phyloP scores from a whole-genome alignment of 192 early-diverging fungal species.

The Piromyces sp. region DNA sequence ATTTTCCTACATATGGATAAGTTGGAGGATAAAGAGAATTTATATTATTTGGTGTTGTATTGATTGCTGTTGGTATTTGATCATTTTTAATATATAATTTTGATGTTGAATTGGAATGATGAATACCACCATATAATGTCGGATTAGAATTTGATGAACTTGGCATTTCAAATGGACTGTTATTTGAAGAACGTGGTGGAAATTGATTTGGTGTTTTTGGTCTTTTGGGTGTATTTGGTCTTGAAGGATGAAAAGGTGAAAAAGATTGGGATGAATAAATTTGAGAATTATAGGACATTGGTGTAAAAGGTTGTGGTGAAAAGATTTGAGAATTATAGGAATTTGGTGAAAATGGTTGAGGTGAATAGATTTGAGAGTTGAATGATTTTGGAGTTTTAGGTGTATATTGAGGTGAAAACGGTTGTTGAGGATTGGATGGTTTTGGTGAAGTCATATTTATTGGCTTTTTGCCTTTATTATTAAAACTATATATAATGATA shows the following conservation, averaged over 20 bases:
- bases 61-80: neutral
- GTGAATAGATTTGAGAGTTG: neutral
- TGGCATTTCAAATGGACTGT: neutral
- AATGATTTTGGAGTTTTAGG: neutral
- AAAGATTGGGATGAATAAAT: neutral
- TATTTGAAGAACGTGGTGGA: neutral
- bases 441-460: neutral
- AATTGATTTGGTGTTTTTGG: neutral
- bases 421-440: neutral
- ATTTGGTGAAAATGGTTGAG: neutral
- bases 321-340: neutral
- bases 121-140: neutral
- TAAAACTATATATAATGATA: too few species aligned
- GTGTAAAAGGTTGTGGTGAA: neutral
- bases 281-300: neutral
- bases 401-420: neutral
- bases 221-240: neutral
- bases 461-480: neutral
- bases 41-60: neutral
- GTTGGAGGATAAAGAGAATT: neutral
- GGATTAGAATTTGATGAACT: too few species aligned
- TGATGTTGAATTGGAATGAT: neutral
- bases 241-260: neutral
- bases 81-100: neutral
- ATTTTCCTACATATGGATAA: neutral